Evolutionary conservation across 2,329 filamentous ascomycete genomes (phyloP).

Genomic region (Xylariomycetidae sp.): DNA sequence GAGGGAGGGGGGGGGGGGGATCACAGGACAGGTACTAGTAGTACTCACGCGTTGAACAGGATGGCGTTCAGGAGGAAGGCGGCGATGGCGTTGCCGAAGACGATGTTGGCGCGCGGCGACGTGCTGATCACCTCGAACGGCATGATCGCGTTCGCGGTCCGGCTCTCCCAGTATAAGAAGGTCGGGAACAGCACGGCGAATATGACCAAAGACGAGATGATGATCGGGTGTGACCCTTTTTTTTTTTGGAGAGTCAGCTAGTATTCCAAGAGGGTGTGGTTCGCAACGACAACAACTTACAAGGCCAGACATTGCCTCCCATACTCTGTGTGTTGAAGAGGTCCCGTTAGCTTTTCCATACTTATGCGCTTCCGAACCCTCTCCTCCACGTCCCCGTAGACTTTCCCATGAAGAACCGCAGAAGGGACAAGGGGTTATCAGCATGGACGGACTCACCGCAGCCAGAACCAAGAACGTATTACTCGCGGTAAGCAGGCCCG

Average conservation of each 20-base stretch:
- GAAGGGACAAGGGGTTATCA: no score
- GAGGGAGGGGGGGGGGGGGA: background rate
- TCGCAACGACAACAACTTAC: constrained; percentile 27
- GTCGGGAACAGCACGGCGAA: constrained; percentile 42
- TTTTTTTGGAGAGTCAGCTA: background rate
- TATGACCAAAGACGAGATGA: constrained; percentile 44
- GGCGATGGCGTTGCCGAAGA: constrained; percentile 48
- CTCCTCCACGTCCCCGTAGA: no score
- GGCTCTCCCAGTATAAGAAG: constrained; percentile 47
- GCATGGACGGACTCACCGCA: constrained; percentile 34
- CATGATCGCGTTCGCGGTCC: constrained; percentile 51
- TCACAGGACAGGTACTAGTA: constrained; percentile 2
- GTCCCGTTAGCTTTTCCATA: constrained; percentile 1
- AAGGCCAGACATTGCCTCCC: constrained; percentile 58
- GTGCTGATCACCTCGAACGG: constrained; percentile 46
- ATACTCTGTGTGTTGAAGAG: constrained; percentile 37
- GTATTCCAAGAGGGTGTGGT: background rate
- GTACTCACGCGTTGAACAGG: constrained; percentile 50
- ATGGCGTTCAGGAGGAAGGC: constrained; percentile 49
- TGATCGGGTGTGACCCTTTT: constrained; percentile 51
- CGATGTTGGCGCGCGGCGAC: constrained; percentile 50
- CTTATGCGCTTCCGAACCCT: no score
- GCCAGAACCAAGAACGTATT: constrained; percentile 55
- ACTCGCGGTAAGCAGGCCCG: constrained; percentile 43
- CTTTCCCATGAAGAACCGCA: no score